Percentiles rank a stretch among this genome's conserved stretches.
phyloP scores from a whole-genome alignment of 371 early-diverging fungal species.

The Actinomortierella wolfii region DNA sequence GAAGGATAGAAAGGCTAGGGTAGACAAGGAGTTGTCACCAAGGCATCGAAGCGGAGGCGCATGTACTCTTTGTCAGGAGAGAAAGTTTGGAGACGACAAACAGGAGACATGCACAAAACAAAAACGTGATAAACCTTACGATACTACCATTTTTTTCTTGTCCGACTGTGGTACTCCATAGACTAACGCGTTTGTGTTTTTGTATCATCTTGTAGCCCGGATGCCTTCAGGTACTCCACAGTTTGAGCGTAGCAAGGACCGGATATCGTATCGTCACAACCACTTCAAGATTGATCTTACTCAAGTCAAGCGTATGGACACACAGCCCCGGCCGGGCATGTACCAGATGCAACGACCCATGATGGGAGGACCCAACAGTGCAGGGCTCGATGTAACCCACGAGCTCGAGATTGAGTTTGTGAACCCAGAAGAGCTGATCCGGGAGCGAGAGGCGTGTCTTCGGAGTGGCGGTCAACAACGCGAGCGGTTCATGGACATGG shows the following conservation, averaged over 20 bases:
- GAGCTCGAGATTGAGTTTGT: slow-evolving; percentile 67
- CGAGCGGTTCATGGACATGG: slow-evolving; percentile 54
- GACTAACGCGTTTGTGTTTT: background rate
- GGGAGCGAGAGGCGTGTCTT: slow-evolving; percentile 45
- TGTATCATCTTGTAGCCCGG: slow-evolving; percentile 12
- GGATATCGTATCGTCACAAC: slow-evolving; percentile 74
- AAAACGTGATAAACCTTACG: too few relatives aligned
- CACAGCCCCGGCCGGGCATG: background rate
- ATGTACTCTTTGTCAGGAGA: too few relatives aligned
- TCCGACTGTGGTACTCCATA: too few relatives aligned
- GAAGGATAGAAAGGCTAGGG: too few relatives aligned
- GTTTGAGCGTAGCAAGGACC: slow-evolving; percentile 73
- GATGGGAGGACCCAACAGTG: background rate
- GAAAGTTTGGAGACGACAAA: too few relatives aligned
- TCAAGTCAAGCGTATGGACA: slow-evolving; percentile 59
- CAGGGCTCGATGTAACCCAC: slow-evolving; percentile 56
- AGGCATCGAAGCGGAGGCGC: too few relatives aligned
- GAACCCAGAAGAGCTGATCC: slow-evolving; percentile 46
- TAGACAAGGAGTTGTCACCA: too few relatives aligned
- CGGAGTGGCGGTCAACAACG: slow-evolving; percentile 45
- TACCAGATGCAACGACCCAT: too few relatives aligned
- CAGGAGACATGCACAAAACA: too few relatives aligned
- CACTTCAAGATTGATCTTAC: slow-evolving; percentile 79
- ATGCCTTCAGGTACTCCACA: slow-evolving; percentile 48
- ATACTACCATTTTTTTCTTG: too few relatives aligned